These are phyloP conservation scores for Aphanomyces stellatus DNA, from an alignment of 352 stramenopile species.

Conservation along the genomic window DNA sequence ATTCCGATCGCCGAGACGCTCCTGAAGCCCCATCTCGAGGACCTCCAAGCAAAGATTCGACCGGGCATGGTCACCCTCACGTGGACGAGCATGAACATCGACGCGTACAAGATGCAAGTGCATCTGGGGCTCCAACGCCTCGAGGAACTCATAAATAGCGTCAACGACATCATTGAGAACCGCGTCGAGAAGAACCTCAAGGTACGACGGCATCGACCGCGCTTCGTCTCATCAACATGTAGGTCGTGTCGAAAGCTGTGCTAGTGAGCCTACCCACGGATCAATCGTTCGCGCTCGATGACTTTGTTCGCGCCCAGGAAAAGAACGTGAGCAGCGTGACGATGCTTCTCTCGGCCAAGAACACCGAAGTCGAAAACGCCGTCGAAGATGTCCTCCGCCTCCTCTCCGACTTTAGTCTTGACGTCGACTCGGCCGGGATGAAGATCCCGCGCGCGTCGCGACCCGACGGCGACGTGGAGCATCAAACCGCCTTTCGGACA, in stretches of 20 bases:
- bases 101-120: conserved; percentile 62
- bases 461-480: conserved; percentile 26
- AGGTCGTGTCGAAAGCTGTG: conserved; percentile 58
- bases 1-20: conserved; percentile 50
- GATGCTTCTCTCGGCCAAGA: conserved; percentile 60
- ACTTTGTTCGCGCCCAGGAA: conserved; percentile 81
- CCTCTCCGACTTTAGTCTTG: conserved; percentile 60
- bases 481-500: conserved; percentile 32
- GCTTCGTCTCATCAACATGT: neutral
- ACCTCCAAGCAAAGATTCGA: conserved; percentile 62
- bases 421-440: conserved; percentile 23
- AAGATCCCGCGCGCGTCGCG: neutral
- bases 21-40: conserved; percentile 59
- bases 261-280: conserved; percentile 72
- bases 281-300: conserved; percentile 75
- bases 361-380: conserved; percentile 78
- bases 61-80: conserved; percentile 77
- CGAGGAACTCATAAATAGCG: conserved; percentile 75
- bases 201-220: neutral
- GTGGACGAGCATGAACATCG: conserved; percentile 89
- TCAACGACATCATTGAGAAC: conserved; percentile 77
- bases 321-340: conserved; percentile 56
- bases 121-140: conserved; percentile 56
- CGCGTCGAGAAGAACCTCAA: conserved; percentile 80
- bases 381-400: conserved; percentile 71